Evolutionary conservation across 495 filamentous ascomycete species (phyloP).

Genomic region (Opeltia flavorubescens): DNA sequence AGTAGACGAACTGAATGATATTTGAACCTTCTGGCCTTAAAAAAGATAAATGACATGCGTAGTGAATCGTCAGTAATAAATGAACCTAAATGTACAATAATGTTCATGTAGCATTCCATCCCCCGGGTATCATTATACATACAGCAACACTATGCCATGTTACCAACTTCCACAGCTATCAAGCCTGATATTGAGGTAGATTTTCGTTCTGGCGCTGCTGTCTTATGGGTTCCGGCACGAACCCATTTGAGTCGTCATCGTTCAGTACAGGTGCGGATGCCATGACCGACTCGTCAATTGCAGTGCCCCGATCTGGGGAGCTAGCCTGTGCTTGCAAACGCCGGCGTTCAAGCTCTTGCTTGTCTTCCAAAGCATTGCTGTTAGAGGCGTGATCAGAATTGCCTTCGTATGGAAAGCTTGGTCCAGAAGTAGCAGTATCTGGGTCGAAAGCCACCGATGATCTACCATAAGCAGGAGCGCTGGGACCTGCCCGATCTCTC

Average conservation of each 20-base stretch:
- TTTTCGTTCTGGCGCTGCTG: conserved; percentile 22
- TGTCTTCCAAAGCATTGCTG: conserved; percentile 45
- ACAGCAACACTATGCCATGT: not conserved
- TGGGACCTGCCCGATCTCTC: not conserved
- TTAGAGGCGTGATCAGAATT: conserved; percentile 10
- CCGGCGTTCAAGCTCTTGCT: conserved; percentile 68
- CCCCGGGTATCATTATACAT: not conserved
- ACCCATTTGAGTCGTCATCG: not conserved
- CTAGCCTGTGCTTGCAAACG: conserved; percentile 60
- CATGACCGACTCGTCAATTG: no score
- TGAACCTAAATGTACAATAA: no score
- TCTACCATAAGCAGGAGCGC: conserved; percentile 22
- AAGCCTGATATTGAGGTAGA: conserved; percentile 30
- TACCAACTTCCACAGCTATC: conserved; percentile 16
- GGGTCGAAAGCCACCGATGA: conserved; percentile 23
- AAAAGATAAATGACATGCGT: no score
- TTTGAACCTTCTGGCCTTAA: no score
- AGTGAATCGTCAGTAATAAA: no score
- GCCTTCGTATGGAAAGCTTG: conserved; percentile 1
- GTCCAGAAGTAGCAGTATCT: not conserved
- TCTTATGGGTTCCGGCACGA: conserved; percentile 24
- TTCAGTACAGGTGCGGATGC: not conserved
- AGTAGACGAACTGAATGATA: no score
- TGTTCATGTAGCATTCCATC: no score
- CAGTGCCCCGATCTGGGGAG: conserved; percentile 37